A percentile compares a stretch with the other conserved stretches of the same genome.
phyloP scores from a whole-genome alignment of 495 filamentous ascomycete genomes.

The Podospora australis region DNA sequence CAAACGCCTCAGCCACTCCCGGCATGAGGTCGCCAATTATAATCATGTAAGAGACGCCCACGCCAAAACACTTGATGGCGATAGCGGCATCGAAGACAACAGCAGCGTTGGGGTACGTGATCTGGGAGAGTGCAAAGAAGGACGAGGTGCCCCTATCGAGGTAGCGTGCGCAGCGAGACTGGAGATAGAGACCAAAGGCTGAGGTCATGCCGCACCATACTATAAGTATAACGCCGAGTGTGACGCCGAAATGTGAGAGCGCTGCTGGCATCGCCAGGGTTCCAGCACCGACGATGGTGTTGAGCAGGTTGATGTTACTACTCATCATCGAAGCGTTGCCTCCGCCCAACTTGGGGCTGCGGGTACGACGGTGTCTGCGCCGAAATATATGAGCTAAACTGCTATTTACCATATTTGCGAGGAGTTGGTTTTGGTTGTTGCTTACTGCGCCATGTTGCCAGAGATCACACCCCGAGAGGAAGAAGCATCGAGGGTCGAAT shows the following conservation, averaged over 20 bases:
- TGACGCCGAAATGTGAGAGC: slow-evolving; percentile 84
- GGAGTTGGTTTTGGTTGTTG: background rate
- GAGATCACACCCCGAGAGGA: slow-evolving; percentile 18
- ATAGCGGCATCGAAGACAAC: slow-evolving; percentile 95
- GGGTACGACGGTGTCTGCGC: slow-evolving; percentile 27
- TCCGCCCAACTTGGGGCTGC: slow-evolving; percentile 36
- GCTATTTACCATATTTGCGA: background rate
- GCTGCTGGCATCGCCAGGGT: slow-evolving; percentile 92
- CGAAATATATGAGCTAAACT: background rate
- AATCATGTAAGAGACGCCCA: slow-evolving; percentile 94
- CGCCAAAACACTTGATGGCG: slow-evolving; percentile 96
- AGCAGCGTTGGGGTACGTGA: slow-evolving; percentile 94
- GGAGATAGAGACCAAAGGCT: slow-evolving; percentile 90
- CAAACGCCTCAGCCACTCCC: slow-evolving; percentile 71
- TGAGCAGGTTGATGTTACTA: slow-evolving; percentile 90
- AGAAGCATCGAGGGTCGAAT: slow-evolving; percentile 35
- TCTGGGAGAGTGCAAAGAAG: slow-evolving; percentile 90
- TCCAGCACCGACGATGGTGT: slow-evolving; percentile 93
- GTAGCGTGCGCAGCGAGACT: slow-evolving; percentile 85
- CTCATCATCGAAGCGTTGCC: slow-evolving; percentile 85
- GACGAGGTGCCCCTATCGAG: slow-evolving; percentile 72
- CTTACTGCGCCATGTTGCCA: slow-evolving; percentile 38
- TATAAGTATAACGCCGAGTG: slow-evolving; percentile 75
- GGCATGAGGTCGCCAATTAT: slow-evolving; percentile 99
- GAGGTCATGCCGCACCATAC: slow-evolving; percentile 84